Percentiles rank a stretch among this genome's conserved stretches.
Evolutionary conservation across 768 basidiomycete genomes (phyloP).

Genomic region (Paxillus involutus): DNA sequence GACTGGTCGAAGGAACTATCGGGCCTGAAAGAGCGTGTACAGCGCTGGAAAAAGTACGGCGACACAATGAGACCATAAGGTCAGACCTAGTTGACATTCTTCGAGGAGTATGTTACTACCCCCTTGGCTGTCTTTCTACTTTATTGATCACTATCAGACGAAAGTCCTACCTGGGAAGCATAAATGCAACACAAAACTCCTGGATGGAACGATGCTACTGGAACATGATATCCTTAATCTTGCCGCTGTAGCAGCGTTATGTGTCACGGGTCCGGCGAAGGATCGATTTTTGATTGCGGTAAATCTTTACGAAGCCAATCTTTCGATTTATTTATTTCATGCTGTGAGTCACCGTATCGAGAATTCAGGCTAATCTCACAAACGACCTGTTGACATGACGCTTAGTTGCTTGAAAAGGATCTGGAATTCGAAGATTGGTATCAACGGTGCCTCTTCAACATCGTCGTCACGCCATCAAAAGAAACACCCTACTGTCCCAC

Average conservation of each 20-base stretch:
- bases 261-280: conserved; percentile 6
- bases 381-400: too few species aligned
- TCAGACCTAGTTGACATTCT: conserved; percentile 14
- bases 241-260: conserved; percentile 12
- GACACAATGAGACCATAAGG: conserved; percentile 7
- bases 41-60: conserved; percentile 5
- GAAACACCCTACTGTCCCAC: conserved; percentile 18
- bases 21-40: conserved; percentile 8
- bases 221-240: conserved; percentile 22
- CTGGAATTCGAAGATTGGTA: conserved; percentile 17
- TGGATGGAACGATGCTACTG: conserved; percentile 14
- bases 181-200: conserved; percentile 22
- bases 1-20: conserved; percentile 8
- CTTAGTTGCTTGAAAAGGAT: too few species aligned
- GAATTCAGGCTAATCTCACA: not conserved
- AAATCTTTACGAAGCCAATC: not conserved
- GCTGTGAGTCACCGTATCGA: conserved; percentile 13
- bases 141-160: conserved; percentile 14
- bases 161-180: conserved; percentile 10
- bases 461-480: conserved; percentile 21
- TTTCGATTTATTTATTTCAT: conserved; percentile 24
- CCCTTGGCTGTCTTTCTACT: not conserved
- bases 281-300: conserved; percentile 3
- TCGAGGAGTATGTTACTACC: conserved; percentile 10
- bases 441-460: conserved; percentile 18